These are phyloP conservation scores for Skeletonema costatum DNA, from an alignment of 108 stramenopile genomes.

Conservation along the genomic window DNA sequence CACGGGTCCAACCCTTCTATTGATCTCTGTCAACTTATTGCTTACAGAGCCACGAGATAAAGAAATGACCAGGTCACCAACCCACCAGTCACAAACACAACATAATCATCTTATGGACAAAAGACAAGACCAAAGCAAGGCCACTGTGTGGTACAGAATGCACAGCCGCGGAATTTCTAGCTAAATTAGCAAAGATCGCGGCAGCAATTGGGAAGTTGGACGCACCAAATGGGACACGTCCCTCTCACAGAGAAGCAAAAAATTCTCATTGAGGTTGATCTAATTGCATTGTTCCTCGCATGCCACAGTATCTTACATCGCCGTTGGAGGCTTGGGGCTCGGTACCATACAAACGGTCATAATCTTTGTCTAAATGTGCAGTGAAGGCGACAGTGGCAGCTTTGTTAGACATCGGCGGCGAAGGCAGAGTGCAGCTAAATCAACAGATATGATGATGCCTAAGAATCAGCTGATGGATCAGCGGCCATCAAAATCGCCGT, in stretches of 20 bases:
- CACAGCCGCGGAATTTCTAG: too few relatives aligned
- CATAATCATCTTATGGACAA: too few relatives aligned
- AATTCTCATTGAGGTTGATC: not conserved
- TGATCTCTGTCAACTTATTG: too few relatives aligned
- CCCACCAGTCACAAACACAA: too few relatives aligned
- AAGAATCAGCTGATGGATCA: not conserved
- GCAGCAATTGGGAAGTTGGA: too few relatives aligned
- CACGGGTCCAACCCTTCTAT: too few relatives aligned
- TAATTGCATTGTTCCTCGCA: not conserved
- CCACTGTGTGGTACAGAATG: too few relatives aligned
- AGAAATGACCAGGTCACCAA: too few relatives aligned
- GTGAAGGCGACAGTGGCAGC: not conserved
- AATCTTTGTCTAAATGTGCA: not conserved
- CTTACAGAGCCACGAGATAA: too few relatives aligned
- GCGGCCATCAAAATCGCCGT: not conserved
- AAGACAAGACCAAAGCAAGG: too few relatives aligned
- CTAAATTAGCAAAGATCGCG: too few relatives aligned
- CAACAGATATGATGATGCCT: not conserved
- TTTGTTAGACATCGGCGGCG: not conserved
- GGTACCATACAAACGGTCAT: too few relatives aligned
- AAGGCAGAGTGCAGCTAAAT: not conserved
- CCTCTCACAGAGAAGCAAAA: not conserved
- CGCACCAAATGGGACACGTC: not conserved
- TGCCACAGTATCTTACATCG: not conserved
- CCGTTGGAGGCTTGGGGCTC: not conserved